Conservation (phyloP, 345 rosid species). For the Rubroshorea leprosula region DNA sequence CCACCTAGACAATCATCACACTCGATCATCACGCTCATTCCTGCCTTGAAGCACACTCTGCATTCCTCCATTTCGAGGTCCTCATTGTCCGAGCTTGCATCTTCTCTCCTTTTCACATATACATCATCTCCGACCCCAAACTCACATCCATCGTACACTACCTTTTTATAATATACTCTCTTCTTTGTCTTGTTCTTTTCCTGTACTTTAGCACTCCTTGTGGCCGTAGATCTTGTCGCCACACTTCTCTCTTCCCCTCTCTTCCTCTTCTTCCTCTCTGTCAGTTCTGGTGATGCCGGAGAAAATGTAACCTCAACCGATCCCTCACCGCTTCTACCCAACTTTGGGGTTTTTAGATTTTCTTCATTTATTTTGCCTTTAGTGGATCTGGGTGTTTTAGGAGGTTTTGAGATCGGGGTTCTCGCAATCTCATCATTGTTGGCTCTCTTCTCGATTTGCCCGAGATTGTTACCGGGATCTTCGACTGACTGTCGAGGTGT, state of each 20-base stretch:
- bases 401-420: not conserved
- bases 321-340: slow-evolving; percentile 9
- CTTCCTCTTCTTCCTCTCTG: slow-evolving; percentile 47
- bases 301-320: slow-evolving; percentile 24
- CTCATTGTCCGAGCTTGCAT: slow-evolving; percentile 55
- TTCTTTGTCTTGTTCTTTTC: slow-evolving; percentile 22
- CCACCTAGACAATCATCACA: slow-evolving; percentile 91
- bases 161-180: slow-evolving; percentile 65
- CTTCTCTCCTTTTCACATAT: slow-evolving; percentile 84
- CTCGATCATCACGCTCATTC: slow-evolving; percentile 65
- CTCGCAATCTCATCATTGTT: slow-evolving; percentile 1
- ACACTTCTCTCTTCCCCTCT: slow-evolving; percentile 15
- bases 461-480: slow-evolving; percentile 1
- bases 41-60: slow-evolving; percentile 61
- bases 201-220: slow-evolving; percentile 8
- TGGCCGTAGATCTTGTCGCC: slow-evolving; percentile 7
- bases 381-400: not conserved
- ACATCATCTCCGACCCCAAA: slow-evolving; percentile 77
- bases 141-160: slow-evolving; percentile 60
- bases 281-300: slow-evolving; percentile 48
- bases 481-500: not conserved
- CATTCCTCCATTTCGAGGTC: slow-evolving; percentile 79
- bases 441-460: slow-evolving; percentile 15
- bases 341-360: slow-evolving; percentile 3
- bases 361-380: slow-evolving; percentile 9